Base-by-base conservation (phyloP, 2,329 filamentous ascomycete species). In the Cadophora gregata region DNA sequence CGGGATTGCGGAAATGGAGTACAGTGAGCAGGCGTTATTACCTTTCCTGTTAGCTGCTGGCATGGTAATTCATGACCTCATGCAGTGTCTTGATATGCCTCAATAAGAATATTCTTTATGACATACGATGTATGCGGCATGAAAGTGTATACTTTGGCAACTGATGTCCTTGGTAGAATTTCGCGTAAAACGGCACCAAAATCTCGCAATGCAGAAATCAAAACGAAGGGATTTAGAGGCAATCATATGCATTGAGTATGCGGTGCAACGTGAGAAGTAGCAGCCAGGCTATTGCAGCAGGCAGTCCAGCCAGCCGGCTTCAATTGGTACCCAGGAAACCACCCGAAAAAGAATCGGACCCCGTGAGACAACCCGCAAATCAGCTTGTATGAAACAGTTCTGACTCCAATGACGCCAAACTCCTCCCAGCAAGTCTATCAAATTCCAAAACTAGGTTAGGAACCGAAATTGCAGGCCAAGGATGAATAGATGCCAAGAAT, bases 401-500 rank as follows among this genome's bases (percentile, higher is more conserved):
- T 12, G 6, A 25, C 21, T 38, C 12, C n/a, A 24, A 14, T 16
- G 6, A 19, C 16, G 50, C 24, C 25, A 58, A 25, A 25, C 21
- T 58, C 53, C 29, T 12, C 31, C 53, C 33, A 58, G 31, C n/a
- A 58, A 38, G 21, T 27, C n/a, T n/a, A n/a, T n/a, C n/a, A n/a
- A n/a, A n/a, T n/a, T n/a, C n/a, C 10, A 14, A 51, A 29, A 29
- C 12, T 51, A 10, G 10, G 29, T 31, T 27, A 29, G 8, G 14
- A 29, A 5, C 9, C n/a, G 25, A 51, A 29, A 14, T 29, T 33
- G 7, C 33, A 25, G 29, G 36, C 19, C 21, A 7, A 58, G 10
- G 24, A 21, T n/a, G 7, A 36, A 21, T 10, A 36, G 25, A 7
- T 21, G 7, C 8, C 51, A 19, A n/a, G n/a, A 16, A 5, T 58